These are phyloP conservation scores for Capsella rubella DNA, from an alignment of 441 rosid genomes.

Conservation along the genomic window DNA sequence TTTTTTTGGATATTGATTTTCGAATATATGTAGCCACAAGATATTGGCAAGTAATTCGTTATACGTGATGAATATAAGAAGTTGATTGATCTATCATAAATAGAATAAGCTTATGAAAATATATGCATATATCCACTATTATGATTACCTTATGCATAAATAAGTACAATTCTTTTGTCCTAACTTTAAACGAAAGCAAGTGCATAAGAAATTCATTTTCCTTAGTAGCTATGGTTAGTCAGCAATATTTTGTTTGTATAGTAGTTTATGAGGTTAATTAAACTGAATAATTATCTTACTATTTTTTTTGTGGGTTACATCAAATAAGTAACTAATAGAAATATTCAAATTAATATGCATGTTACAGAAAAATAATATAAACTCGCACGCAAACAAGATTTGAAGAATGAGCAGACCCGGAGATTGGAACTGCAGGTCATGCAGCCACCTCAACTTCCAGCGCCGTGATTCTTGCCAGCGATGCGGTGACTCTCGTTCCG, in stretches of 20 bases:
- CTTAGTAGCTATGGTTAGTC: conserved; percentile 21
- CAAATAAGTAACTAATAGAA: background rate
- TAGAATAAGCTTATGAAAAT: background rate
- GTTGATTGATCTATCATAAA: background rate
- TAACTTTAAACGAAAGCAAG: conserved; percentile 4
- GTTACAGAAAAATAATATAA: conserved; percentile 29
- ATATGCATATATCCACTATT: background rate
- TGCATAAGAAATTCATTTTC: background rate
- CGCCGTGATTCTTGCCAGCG: conserved; percentile 82
- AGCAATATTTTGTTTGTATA: background rate
- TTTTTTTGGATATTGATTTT: background rate
- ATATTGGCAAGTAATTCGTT: conserved; percentile 9
- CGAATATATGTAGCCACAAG: conserved; percentile 6
- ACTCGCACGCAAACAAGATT: conserved; percentile 19
- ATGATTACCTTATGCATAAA: too few relatives aligned
- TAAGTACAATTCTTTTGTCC: background rate
- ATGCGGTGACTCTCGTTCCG: conserved; percentile 62
- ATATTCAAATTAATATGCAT: conserved; percentile 6
- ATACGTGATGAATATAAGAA: background rate
- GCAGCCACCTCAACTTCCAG: conserved; percentile 81
- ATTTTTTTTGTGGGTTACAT: background rate
- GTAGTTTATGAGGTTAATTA: too few relatives aligned
- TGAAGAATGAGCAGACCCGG: conserved; percentile 73
- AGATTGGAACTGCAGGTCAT: conserved; percentile 83
- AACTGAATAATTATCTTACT: too few relatives aligned